Percentiles rank a stretch among this genome's conserved stretches.
Evolutionary conservation across 345 rosid species (phyloP).

Genomic region (Noccaea caerulescens): DNA sequence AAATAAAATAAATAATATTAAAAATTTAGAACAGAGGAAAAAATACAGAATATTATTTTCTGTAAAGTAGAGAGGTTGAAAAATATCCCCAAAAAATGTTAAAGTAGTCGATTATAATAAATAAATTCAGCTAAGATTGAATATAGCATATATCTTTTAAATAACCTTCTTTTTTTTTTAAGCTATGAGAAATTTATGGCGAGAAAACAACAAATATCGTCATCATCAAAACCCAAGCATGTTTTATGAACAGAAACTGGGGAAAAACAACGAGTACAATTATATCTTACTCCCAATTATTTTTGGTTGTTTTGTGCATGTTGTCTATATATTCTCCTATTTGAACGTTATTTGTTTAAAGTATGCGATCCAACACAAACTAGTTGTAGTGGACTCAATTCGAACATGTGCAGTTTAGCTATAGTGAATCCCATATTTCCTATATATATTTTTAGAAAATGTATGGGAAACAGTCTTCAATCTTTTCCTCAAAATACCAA

Average conservation of each 20-base stretch:
- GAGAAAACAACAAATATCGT: constrained; percentile 30
- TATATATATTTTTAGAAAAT: neutral
- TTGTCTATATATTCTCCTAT: constrained; percentile 1
- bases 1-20: neutral
- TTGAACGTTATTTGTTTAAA: neutral
- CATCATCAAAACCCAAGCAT: constrained; percentile 21
- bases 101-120: constrained; percentile 10
- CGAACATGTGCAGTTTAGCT: neutral
- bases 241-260: constrained; percentile 35
- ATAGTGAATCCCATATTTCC: neutral
- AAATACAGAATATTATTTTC: constrained; percentile 27
- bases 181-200: constrained; percentile 21
- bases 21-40: constrained; percentile 47
- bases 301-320: constrained; percentile 47
- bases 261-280: neutral
- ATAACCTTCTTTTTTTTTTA: neutral
- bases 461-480: neutral
- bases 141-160: neutral
- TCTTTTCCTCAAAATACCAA: neutral
- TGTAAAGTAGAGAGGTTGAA: constrained; percentile 16
- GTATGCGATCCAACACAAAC: neutral
- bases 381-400: neutral
- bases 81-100: constrained; percentile 5
- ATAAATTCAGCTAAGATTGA: constrained; percentile 22
- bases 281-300: neutral